Conservation (phyloP, 2,329 filamentous ascomycete genomes). For the Colletotrichum scovillei region DNA sequence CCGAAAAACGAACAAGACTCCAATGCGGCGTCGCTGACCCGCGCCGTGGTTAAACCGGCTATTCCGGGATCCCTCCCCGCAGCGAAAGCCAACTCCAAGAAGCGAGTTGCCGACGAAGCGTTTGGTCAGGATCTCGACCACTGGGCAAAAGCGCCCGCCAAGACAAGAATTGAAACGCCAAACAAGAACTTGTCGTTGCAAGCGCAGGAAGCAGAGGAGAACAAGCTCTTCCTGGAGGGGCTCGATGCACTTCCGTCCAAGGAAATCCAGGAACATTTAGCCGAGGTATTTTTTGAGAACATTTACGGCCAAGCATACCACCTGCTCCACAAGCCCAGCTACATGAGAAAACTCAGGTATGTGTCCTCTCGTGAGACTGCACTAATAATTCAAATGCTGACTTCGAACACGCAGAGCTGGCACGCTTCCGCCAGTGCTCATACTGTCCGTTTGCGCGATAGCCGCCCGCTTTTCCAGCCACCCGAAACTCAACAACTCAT, state of each 20-base stretch:
- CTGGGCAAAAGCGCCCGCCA: conserved; percentile 76
- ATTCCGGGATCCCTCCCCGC: conserved; percentile 65
- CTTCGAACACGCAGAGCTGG: conserved; percentile 65
- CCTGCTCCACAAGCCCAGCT: conserved; percentile 94
- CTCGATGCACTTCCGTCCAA: conserved; percentile 83
- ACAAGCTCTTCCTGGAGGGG: conserved; percentile 83
- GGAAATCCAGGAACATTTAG: conserved; percentile 92
- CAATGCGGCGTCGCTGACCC: conserved; percentile 71
- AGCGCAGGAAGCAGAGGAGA: conserved; percentile 77
- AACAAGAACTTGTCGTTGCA: conserved; percentile 65
- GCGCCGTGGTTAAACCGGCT: conserved; percentile 87
- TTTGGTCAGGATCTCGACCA: conserved; percentile 85
- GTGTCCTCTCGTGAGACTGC: conserved; percentile 42
- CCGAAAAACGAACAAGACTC: conserved; percentile 85
- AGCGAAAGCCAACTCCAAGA: conserved; percentile 73
- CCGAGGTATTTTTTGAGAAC: conserved; percentile 95
- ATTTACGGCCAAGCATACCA: conserved; percentile 97
- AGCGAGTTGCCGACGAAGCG: conserved; percentile 86
- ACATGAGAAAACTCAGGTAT: conserved; percentile 86
- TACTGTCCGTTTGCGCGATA: conserved; percentile 93
- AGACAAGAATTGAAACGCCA: conserved; percentile 58
- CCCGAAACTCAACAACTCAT: conserved; percentile 77
- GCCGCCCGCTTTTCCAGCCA: conserved; percentile 96
- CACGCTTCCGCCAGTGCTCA: conserved; percentile 86
- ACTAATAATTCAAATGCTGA: conserved; percentile 37